phyloP scores from a whole-genome alignment of 352 stramenopile species.

The Globisporangium yorkense region DNA sequence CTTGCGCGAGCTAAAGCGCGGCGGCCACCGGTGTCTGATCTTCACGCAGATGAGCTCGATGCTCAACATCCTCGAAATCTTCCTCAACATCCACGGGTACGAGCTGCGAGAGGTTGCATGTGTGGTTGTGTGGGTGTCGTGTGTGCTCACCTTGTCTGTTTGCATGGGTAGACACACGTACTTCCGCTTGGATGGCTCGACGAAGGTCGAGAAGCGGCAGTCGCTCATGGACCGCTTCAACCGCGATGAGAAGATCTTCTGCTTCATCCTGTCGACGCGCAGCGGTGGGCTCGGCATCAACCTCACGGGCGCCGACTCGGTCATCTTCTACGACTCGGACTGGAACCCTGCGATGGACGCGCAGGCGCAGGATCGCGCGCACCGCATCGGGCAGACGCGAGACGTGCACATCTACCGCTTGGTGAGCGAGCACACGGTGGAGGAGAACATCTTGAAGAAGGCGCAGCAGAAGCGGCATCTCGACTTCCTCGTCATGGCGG shows the following conservation, averaged over 20 bases:
- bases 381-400: slow-evolving; percentile 97
- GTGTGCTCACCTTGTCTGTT: background rate
- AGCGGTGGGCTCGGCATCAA: slow-evolving; percentile 98
- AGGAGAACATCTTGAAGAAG: slow-evolving; percentile 99
- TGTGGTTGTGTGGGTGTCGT: background rate
- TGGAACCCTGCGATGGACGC: slow-evolving; percentile 95
- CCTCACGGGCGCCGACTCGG: slow-evolving; percentile 95
- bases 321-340: slow-evolving; percentile 92
- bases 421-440: slow-evolving; percentile 95
- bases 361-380: slow-evolving; percentile 94
- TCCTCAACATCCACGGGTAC: slow-evolving; percentile 95
- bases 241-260: slow-evolving; percentile 95
- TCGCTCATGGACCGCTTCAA: slow-evolving; percentile 99
- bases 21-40: slow-evolving; percentile 92
- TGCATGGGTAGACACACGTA: slow-evolving; percentile 83
- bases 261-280: slow-evolving; percentile 98
- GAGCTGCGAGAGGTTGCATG: background rate
- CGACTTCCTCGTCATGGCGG: slow-evolving; percentile 90
- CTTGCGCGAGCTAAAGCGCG: slow-evolving; percentile 94
- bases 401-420: slow-evolving; percentile 99
- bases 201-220: slow-evolving; percentile 94
- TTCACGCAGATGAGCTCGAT: slow-evolving; percentile 99
- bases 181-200: slow-evolving; percentile 96
- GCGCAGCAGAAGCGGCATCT: slow-evolving; percentile 97
- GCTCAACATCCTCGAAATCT: slow-evolving; percentile 98